These are phyloP conservation scores for Alternaria incomplexa DNA, from an alignment of 2,329 filamentous ascomycete genomes.

Conservation along the genomic window DNA sequence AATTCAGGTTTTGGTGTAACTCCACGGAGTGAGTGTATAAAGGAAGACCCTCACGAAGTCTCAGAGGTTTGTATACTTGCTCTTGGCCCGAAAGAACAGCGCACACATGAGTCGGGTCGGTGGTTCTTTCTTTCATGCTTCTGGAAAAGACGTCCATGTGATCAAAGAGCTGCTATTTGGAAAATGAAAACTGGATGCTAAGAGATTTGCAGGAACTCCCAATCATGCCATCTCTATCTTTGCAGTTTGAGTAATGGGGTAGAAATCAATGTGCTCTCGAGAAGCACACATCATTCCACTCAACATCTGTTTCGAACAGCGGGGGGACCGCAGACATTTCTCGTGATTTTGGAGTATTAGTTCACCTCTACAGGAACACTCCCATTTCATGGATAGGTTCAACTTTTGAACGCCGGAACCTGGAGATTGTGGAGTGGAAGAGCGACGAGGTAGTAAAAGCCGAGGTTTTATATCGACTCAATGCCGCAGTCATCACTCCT, in stretches of 20 bases:
- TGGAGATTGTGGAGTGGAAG: too few species aligned
- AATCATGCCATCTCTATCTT: not conserved
- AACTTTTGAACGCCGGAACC: too few species aligned
- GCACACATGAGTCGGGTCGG: too few species aligned
- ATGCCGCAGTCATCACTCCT: too few species aligned
- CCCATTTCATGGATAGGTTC: too few species aligned
- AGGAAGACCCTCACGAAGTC: not conserved
- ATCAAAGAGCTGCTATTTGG: not conserved
- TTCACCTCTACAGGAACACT: not conserved
- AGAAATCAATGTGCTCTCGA: not conserved
- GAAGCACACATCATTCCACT: not conserved
- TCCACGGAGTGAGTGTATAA: not conserved
- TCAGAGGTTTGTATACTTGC: not conserved
- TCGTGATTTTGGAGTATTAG: rapidly evolving
- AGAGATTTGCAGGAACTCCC: not conserved
- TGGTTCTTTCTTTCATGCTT: too few species aligned
- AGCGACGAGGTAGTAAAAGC: too few species aligned
- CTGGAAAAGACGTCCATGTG: not conserved
- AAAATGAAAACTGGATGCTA: not conserved
- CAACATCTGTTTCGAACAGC: rapidly evolving
- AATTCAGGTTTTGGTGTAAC: not conserved
- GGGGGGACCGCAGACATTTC: not conserved
- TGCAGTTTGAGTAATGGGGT: not conserved
- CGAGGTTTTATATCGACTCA: too few species aligned
- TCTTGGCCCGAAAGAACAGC: not conserved